Base-by-base conservation (phyloP, 371 early-diverging fungal species). In the Catenaria anguillulae region DNA sequence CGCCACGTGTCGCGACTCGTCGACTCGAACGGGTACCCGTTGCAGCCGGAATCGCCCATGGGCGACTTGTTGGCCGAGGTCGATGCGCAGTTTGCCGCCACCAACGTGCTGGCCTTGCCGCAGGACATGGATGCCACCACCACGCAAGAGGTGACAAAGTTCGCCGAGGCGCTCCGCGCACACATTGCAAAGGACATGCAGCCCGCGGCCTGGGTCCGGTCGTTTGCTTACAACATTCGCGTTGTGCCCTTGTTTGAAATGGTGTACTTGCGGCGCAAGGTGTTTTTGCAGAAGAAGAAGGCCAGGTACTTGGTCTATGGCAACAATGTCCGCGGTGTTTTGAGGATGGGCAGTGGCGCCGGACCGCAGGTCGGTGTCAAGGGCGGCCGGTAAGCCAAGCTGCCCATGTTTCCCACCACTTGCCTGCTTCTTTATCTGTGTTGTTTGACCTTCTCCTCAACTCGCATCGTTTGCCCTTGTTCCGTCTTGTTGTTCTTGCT, bases 11-110 rank as follows among this genome's bases (percentile, higher is more conserved):
- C 29, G 29, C 52, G 52, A 13, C 29, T 50, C 52, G 29, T 50
- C 52, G 52, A 50, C 52, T 6, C 29, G 15, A 50, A 50, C 52
- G 29, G 31, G 52, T 50, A 50, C 52, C 52, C 52, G 31, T 23
- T 50, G 45, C 8, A 43, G 19, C 45, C 45, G 19, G 45, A 43
- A 12, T 10, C 10, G 10, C 45, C 45, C 45, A 8, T 43, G 8
- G 45, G 45, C 45, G 45, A 43, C 45, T 23, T 43, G 45, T 23
- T 43, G 10, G 29, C 29, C 50, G 50, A n/a, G 10, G 50, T 29
- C n/a, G 50, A n/a, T 29, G 29, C 50, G 24, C 29, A 6, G 24
- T 50, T 12, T 29, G 50, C 50, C 29, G 29, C 50, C 10, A 5
- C 5, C 29, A 15, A 50, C 50, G 29, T 19, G 24, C 6, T 2